phyloP scores from a whole-genome alignment of 176 grass and related monocot species.

The Eleusine indica region DNA sequence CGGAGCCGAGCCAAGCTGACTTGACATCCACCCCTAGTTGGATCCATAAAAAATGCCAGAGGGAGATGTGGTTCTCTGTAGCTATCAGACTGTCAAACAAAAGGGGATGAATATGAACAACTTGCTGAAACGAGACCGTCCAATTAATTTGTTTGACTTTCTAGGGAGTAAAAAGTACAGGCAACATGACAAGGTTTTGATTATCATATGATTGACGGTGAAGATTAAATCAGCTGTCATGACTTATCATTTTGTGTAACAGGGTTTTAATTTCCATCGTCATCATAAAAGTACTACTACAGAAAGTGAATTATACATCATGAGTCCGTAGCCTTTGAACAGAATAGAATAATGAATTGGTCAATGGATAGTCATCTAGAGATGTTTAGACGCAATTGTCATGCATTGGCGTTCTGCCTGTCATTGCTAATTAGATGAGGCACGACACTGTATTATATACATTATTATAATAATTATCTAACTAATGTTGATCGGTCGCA shows the following conservation, averaged over 20 bases:
- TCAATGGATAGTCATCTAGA: neutral
- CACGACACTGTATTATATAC: too few species aligned
- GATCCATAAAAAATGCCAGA: neutral
- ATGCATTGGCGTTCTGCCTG: neutral
- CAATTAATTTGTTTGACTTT: neutral
- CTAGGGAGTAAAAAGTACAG: neutral
- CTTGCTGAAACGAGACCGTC: neutral
- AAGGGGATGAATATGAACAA: neutral
- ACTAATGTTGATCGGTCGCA: neutral
- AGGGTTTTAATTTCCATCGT: too few species aligned
- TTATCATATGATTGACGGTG: neutral
- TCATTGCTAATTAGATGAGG: too few species aligned
- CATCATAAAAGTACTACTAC: too few species aligned
- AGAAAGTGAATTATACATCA: neutral
- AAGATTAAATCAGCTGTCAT: neutral
- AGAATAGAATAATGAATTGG: neutral
- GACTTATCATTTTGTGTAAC: neutral
- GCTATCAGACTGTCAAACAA: neutral
- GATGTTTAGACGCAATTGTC: neutral
- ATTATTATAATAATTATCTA: neutral
- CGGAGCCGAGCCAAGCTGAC: too few species aligned
- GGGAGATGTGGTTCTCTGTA: neutral
- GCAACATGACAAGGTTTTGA: neutral
- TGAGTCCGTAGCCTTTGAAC: neutral
- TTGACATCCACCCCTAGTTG: too few species aligned